Conservation (phyloP, 164 flowering plant genomes). For the Macadamia integrifolia region DNA sequence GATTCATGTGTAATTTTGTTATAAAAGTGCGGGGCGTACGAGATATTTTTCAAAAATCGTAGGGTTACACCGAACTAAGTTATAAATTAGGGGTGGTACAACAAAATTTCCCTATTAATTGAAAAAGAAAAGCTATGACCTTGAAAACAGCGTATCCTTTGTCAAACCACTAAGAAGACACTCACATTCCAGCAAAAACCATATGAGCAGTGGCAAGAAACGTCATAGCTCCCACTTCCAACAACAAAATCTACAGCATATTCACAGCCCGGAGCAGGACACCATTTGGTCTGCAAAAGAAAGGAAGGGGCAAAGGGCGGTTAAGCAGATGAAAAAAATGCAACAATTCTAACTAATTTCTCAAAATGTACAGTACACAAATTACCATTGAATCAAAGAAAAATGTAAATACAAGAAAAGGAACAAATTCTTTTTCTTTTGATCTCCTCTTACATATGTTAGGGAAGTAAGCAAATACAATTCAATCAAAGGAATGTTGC, state of each 20-base stretch:
- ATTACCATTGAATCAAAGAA: no score
- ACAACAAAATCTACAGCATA: conserved; percentile 62
- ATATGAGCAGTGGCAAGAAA: conserved; percentile 59
- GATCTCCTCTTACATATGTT: no score
- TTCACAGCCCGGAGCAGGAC: conserved; percentile 90
- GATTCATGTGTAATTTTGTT: no score
- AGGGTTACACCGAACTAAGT: no score
- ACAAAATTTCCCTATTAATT: no score
- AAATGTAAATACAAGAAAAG: no score
- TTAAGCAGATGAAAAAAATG: background rate
- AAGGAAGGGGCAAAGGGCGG: background rate
- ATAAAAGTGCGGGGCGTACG: no score
- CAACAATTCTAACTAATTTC: background rate
- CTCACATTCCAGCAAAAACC: conserved; percentile 85
- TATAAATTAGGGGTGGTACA: no score
- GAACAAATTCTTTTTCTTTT: no score
- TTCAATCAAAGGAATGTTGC: background rate
- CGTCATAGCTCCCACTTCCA: conserved; percentile 71
- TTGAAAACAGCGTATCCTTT: background rate
- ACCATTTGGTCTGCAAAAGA: conserved; percentile 66
- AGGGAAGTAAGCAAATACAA: background rate
- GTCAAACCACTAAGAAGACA: conserved; percentile 1
- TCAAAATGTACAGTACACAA: background rate
- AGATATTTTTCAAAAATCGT: no score
- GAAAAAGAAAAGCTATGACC: no score